Evolutionary conservation across 352 stramenopile genomes (phyloP).

Genomic region (Paralagenidium karlingii): DNA sequence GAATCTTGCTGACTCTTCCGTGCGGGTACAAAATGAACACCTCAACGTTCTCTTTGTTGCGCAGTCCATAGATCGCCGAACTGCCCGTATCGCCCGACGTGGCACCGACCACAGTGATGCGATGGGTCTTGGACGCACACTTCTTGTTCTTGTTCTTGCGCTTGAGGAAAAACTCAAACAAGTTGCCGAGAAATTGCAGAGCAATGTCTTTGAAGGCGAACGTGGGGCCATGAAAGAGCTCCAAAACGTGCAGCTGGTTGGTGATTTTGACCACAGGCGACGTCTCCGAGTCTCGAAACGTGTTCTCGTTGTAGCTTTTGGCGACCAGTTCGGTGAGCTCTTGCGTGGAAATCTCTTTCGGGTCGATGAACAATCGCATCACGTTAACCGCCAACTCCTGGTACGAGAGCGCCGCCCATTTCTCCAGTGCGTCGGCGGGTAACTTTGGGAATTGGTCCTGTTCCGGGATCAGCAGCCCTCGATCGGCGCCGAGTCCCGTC

Average conservation of each 20-base stretch:
- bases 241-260: slow-evolving; percentile 83
- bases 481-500: slow-evolving; percentile 70
- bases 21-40: slow-evolving; percentile 98
- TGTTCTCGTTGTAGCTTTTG: slow-evolving; percentile 85
- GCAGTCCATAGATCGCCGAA: slow-evolving; percentile 96
- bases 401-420: slow-evolving; percentile 89
- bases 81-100: slow-evolving; percentile 97
- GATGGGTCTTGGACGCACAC: slow-evolving; percentile 55
- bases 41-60: slow-evolving; percentile 95
- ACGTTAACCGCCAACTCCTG: slow-evolving; percentile 90
- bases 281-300: slow-evolving; percentile 90
- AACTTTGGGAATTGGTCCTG: slow-evolving; percentile 67
- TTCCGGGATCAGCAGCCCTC: slow-evolving; percentile 74
- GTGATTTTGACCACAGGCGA: slow-evolving; percentile 89
- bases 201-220: slow-evolving; percentile 99
- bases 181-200: slow-evolving; percentile 97
- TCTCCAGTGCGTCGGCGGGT: slow-evolving; percentile 40
- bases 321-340: slow-evolving; percentile 88
- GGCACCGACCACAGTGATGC: slow-evolving; percentile 94
- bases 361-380: slow-evolving; percentile 94
- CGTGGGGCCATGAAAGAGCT: slow-evolving; percentile 98
- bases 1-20: slow-evolving; percentile 92
- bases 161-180: slow-evolving; percentile 98
- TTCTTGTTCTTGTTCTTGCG: slow-evolving; percentile 45
- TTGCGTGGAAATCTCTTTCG: slow-evolving; percentile 86